Base-by-base conservation (phyloP, 306 rosid species). In the Pyrus bretschneideri region DNA sequence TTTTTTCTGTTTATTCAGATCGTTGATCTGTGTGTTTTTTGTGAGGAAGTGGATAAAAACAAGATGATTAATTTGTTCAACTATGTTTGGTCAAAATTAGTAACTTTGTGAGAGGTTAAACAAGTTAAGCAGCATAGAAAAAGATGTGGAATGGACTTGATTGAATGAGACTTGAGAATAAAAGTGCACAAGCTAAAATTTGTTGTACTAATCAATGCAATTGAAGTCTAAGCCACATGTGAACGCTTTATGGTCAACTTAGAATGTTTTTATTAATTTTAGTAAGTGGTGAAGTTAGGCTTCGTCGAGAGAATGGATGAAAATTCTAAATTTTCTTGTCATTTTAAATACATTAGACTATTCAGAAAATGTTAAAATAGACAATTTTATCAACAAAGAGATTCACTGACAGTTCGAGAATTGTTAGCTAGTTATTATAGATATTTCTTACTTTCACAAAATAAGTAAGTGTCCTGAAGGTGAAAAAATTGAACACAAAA, bases 261-360 rank as follows among this genome's bases (percentile, higher is more conserved):
- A 1, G 9, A 13, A 10, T 25, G 17, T 25, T 5, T 25, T 58
- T 1, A 11, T 42, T 7, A 38, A 38, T 9, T 38, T 38, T 38
- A 38, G 10, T 38, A 0, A 0, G 10, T 7, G 2, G 2, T 1
- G 42, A 38, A 38, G 10, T 7, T 38, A 38, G 42, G 9, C 10
- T 38, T 38, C 10, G 0, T 38, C 42, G 0, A 38, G 42, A 7
- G 9, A 38, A 38, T 0, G 2, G 2, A 8, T 0, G 0, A 38
- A 38, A 38, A 38, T 38, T 38, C 9, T 7, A 0, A 38, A 38
- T 58, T n/a, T 21, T 13, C 2, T 9, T 3, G 23, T 55, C 15
- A 23, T 51, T 6, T 15, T 51, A 51, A 51, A 51, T 17, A 51
- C 21, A 7, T 1, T 18, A 2, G 18, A 15, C 18, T n/a, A 2